These are phyloP conservation scores for Penicillium nordicum DNA, from an alignment of 2,329 filamentous ascomycete species.

Conservation along the genomic window DNA sequence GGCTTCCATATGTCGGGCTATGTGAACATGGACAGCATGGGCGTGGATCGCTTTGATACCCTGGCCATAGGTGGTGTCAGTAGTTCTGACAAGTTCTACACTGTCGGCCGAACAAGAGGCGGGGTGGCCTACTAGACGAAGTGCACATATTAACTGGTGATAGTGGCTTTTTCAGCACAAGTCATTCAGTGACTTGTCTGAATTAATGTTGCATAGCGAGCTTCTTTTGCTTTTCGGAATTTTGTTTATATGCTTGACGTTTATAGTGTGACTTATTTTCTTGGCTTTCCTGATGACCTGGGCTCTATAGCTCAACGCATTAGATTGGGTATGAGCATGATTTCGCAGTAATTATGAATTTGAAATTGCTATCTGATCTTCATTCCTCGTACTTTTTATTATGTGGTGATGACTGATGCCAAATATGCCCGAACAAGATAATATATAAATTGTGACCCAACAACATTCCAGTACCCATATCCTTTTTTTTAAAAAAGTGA, in stretches of 20 bases:
- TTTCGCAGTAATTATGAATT: neutral
- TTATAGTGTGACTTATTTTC: neutral
- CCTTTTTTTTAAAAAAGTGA: too few relatives aligned
- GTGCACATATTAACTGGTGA: neutral
- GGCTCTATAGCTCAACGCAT: neutral
- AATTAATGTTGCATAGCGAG: conserved; percentile 7
- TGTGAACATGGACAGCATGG: conserved; percentile 51
- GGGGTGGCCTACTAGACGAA: conserved; percentile 36
- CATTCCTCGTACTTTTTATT: neutral
- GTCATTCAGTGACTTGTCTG: neutral
- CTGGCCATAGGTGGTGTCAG: conserved; percentile 40
- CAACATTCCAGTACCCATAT: too few relatives aligned
- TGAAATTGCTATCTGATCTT: neutral
- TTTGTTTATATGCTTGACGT: neutral
- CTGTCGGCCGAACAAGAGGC: conserved; percentile 38
- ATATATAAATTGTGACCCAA: neutral
- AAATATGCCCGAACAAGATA: neutral
- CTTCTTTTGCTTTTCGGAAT: neutral
- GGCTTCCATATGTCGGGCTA: conserved; percentile 85
- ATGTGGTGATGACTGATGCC: conserved; percentile 4
- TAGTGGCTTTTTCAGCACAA: neutral
- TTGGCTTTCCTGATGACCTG: neutral
- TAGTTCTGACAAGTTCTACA: conserved; percentile 39
- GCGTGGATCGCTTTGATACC: conserved; percentile 47
- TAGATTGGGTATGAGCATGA: neutral